These are phyloP conservation scores for Kodamaea sp. DNA, from an alignment of 1,139 yeast genomes.

Conservation along the genomic window DNA sequence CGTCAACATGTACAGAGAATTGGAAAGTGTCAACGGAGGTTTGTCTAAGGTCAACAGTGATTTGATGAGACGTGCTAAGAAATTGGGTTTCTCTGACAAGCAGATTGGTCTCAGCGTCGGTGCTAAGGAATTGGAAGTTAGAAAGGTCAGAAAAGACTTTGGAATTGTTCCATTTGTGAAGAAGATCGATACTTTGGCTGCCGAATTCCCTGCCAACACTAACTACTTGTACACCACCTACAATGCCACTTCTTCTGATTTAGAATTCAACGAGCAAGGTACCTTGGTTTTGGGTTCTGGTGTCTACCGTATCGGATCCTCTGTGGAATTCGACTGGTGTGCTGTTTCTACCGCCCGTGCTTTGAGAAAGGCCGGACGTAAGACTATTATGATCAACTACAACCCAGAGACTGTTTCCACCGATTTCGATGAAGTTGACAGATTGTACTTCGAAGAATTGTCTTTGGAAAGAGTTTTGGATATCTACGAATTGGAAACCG, in stretches of 20 bases:
- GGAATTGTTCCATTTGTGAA: constrained; percentile 92
- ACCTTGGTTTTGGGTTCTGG: constrained; percentile 96
- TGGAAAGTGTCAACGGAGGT: constrained; percentile 60
- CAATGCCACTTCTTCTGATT: constrained; percentile 86
- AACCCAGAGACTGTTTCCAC: constrained; percentile 99
- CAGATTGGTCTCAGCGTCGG: constrained; percentile 82
- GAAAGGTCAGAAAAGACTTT: constrained; percentile 72
- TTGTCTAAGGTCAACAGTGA: constrained; percentile 60
- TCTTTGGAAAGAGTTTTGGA: constrained; percentile 96
- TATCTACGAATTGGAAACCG: constrained; percentile 87
- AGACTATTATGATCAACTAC: constrained; percentile 94
- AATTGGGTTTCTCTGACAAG: constrained; percentile 91
- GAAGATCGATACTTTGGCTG: constrained; percentile 96
- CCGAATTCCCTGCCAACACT: constrained; percentile 97
- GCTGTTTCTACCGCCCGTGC: constrained; percentile 97
- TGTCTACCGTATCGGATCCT: constrained; percentile 97
- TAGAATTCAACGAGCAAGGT: constrained; percentile 84
- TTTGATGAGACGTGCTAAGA: constrained; percentile 77
- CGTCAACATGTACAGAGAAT: constrained; percentile 81
- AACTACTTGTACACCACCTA: constrained; percentile 95
- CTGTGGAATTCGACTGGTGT: constrained; percentile 99
- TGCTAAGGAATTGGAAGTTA: constrained; percentile 71
- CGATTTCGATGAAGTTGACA: constrained; percentile 96
- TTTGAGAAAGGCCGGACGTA: constrained; percentile 80
- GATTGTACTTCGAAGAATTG: constrained; percentile 93